Percentiles rank a stretch among this genome's conserved stretches.
phyloP scores from a whole-genome alignment of 805 yeast genomes.

The Dipodascus geniculatus region DNA sequence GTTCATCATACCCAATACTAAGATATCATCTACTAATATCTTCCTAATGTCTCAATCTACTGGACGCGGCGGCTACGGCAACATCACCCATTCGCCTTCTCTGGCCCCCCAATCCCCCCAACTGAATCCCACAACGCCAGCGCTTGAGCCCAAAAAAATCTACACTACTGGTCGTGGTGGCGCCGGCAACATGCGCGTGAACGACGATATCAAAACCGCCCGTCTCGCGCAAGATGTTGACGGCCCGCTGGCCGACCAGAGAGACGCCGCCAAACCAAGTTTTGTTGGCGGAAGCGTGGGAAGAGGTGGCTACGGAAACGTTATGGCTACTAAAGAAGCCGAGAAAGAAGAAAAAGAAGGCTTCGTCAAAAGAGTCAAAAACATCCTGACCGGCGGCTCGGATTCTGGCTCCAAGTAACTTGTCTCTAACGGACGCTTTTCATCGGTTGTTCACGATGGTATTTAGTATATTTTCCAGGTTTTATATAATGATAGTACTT shows the following conservation, averaged over 20 bases:
- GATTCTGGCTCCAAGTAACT: constrained; percentile 5
- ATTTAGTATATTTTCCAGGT: not conserved
- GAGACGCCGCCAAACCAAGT: constrained; percentile 35
- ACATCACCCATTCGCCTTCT: constrained; percentile 34
- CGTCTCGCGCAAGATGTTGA: constrained; percentile 62
- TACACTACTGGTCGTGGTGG: constrained; percentile 74
- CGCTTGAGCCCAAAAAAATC: constrained; percentile 34
- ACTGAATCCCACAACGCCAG: constrained; percentile 52
- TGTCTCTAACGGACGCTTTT: no score
- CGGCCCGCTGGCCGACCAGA: constrained; percentile 24
- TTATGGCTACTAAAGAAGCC: constrained; percentile 24
- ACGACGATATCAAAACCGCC: constrained; percentile 40
- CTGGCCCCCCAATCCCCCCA: constrained; percentile 46
- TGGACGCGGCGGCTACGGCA: constrained; percentile 75
- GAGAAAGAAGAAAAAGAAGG: not conserved
- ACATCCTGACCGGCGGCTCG: constrained; percentile 2
- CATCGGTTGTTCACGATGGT: no score
- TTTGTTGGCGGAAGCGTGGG: constrained; percentile 32
- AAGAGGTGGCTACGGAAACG: constrained; percentile 58
- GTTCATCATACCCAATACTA: no score
- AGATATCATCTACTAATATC: no score
- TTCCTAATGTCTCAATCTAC: constrained; percentile 46
- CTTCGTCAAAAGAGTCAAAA: constrained; percentile 1
- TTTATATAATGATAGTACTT: no score
- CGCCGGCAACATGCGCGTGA: constrained; percentile 60